A percentile compares a stretch with the other conserved stretches of the same genome.
These are phyloP conservation scores for Scolecobasidium constrictum DNA, from an alignment of 2,329 filamentous ascomycete species.

Conservation along the genomic window DNA sequence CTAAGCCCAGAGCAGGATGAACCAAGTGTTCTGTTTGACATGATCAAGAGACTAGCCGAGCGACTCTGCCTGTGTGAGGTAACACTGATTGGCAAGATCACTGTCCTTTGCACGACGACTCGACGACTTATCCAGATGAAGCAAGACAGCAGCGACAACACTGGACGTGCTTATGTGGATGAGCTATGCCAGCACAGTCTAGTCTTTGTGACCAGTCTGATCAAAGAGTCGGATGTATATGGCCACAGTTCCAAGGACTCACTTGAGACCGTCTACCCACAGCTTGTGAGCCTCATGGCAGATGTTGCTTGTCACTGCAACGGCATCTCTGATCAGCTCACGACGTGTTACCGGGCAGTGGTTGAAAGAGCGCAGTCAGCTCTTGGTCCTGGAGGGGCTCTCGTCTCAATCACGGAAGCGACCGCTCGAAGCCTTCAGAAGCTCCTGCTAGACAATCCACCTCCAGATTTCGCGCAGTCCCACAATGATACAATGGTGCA, in stretches of 20 bases:
- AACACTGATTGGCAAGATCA: not conserved
- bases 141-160: not conserved
- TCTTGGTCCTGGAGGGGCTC: not conserved
- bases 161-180: not conserved
- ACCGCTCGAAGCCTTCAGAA: not conserved
- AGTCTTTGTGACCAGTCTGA: not conserved
- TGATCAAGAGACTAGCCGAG: not conserved
- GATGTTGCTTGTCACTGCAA: not conserved
- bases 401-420: not conserved
- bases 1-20: not conserved
- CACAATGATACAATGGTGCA: not conserved
- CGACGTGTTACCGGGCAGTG: not conserved
- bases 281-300: not conserved
- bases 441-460: too few relatives aligned
- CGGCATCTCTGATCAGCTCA: not conserved
- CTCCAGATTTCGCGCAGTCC: too few relatives aligned
- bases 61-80: not conserved
- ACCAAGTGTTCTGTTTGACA: not conserved
- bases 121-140: not conserved
- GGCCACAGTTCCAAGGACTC: not conserved
- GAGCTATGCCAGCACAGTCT: not conserved
- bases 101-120: not conserved
- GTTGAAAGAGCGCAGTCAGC: not conserved
- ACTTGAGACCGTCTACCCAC: not conserved
- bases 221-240: not conserved